Evolutionary conservation across 768 basidiomycete genomes (phyloP).

Genomic region (Lactifluus echinatus): DNA sequence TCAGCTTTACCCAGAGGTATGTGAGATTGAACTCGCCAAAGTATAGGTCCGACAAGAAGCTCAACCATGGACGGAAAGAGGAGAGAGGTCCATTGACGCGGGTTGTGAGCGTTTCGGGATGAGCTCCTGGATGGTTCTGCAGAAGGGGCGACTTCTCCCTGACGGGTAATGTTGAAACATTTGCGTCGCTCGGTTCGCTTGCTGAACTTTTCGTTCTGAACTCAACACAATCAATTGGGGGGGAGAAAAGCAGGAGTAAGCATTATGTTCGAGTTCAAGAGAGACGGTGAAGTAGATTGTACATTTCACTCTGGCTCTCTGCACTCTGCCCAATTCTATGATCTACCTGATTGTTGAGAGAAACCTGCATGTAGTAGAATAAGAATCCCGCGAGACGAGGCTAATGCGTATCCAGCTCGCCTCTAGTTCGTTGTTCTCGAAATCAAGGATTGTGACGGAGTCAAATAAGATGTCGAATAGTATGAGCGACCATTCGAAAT

Average conservation of each 20-base stretch:
- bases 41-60: constrained; percentile 41
- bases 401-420: constrained; percentile 27
- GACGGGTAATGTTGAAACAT: background rate
- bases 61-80: background rate
- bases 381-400: background rate
- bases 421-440: constrained; percentile 44
- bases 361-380: constrained; percentile 19
- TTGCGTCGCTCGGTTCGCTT: constrained; percentile 2
- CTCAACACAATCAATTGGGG: background rate
- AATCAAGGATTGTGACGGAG: constrained; percentile 53
- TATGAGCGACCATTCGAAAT: constrained; percentile 85
- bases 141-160: background rate
- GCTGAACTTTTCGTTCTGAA: constrained; percentile 5
- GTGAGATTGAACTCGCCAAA: constrained; percentile 39
- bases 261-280: constrained; percentile 29
- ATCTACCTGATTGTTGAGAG: constrained; percentile 25
- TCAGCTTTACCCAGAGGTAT: background rate
- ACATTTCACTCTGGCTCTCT: constrained; percentile 33
- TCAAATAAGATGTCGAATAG: constrained; percentile 66
- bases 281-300: constrained; percentile 36
- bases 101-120: background rate
- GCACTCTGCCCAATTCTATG: constrained; percentile 16
- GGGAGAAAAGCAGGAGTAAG: constrained; percentile 7
- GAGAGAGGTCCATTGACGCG: background rate
- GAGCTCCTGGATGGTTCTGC: background rate